Evolutionary conservation across 768 basidiomycete genomes (phyloP).

Genomic region (Leucocoprinus birnbaumii): DNA sequence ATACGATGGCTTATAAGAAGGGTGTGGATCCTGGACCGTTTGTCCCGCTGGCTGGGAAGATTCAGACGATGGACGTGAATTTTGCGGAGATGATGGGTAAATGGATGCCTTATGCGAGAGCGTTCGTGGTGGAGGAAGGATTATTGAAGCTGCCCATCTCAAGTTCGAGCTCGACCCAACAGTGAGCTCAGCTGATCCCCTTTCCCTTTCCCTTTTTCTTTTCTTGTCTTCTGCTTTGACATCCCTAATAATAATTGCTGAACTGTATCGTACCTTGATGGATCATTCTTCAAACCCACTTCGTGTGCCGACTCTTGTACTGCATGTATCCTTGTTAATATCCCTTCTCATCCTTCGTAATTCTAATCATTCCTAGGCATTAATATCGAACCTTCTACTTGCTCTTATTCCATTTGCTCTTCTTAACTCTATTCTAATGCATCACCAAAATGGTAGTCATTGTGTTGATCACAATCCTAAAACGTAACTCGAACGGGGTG

Average conservation of each 20-base stretch:
- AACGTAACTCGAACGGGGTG: no score
- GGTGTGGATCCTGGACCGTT: slow-evolving; percentile 2
- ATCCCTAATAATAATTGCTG: not conserved
- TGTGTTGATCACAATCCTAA: no score
- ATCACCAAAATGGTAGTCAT: no score
- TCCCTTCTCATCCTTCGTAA: no score
- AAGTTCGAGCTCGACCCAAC: no score
- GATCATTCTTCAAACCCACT: not conserved
- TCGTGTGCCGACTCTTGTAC: not conserved
- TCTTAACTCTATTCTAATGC: no score
- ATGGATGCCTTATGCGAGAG: slow-evolving; percentile 13
- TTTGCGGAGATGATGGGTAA: slow-evolving; percentile 11
- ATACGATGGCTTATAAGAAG: slow-evolving; percentile 5
- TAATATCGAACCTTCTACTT: no score
- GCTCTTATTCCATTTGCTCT: no score
- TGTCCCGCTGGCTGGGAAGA: not conserved
- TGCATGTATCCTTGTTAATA: no score
- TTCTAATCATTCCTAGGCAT: no score
- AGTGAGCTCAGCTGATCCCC: no score
- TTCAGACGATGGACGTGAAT: slow-evolving; percentile 10
- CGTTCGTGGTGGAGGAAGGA: slow-evolving; percentile 7
- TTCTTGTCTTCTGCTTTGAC: not conserved
- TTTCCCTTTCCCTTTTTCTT: not conserved
- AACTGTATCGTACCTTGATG: not conserved
- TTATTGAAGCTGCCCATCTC: not conserved